Conservation (phyloP, 164 flowering plant species). For the Brasenia schreberi region DNA sequence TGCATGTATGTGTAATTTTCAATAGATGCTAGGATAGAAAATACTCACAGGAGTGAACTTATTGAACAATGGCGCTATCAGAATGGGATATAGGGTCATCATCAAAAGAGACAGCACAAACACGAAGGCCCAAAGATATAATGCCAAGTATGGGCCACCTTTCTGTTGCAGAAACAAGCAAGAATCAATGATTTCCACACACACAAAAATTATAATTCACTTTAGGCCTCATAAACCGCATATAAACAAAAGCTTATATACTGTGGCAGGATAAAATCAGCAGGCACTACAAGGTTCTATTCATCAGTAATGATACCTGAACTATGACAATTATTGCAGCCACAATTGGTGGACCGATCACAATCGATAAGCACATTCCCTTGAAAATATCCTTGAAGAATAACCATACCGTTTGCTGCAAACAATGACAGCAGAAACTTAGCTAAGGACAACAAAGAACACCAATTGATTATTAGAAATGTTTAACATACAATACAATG, state of each 20-base stretch:
- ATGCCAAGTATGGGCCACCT: constrained; percentile 97
- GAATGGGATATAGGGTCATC: constrained; percentile 89
- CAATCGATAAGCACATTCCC: constrained; percentile 43
- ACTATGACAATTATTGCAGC: constrained; percentile 85
- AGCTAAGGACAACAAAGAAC: constrained; percentile 1
- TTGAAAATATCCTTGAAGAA: constrained; percentile 87
- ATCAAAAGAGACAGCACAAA: constrained; percentile 78
- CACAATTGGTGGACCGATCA: constrained; percentile 87
- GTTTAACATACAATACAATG: background rate
- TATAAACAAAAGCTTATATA: too few relatives aligned
- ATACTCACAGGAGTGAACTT: constrained; percentile 91
- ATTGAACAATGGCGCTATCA: constrained; percentile 97
- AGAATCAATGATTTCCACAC: background rate
- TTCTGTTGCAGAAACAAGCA: constrained; percentile 39
- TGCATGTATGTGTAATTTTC: background rate
- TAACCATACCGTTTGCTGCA: constrained; percentile 91
- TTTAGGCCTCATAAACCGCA: too few relatives aligned
- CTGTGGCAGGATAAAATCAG: background rate
- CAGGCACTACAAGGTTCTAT: background rate
- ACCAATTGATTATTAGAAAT: background rate
- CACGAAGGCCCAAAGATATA: constrained; percentile 94
- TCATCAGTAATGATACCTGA: constrained; percentile 36
- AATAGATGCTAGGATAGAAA: background rate
- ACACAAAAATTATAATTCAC: background rate
- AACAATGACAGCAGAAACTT: constrained; percentile 3